Base-by-base conservation (phyloP, 371 early-diverging fungal genomes). In the Apophysomyces variabilis region DNA sequence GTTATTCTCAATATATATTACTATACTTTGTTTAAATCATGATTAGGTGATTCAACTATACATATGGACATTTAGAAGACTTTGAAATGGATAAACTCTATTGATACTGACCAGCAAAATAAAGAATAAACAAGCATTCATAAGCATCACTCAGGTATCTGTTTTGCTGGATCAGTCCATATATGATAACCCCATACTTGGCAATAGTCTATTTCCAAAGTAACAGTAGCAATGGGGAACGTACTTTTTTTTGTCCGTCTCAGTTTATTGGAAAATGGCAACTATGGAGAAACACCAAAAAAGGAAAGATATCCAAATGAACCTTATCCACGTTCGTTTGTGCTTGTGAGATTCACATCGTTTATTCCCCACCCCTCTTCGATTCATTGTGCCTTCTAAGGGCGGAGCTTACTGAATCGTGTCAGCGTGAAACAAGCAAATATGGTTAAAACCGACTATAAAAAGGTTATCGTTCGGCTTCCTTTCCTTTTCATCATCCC, bases 301-400 rank as follows among this genome's bases (percentile, higher is more conserved):
- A 47, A 47, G 47, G 47, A 9, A 47, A 47, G 18, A 18, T 18
- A 16, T 13, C 47, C 18, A 41, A 41, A 13, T 18, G n/a, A 47
- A 47, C 47, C 18, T 18, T 47, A 47, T 47, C n/a, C 47, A 7
- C 47, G 7, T 18, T 47, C 21, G 13, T 18, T 47, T 47, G 18
- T 47, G 18, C 47, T 47, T 47, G 47, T 47, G 47, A 47, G 47
- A 47, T 47, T 47, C 47, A 26, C 47, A 47, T 47, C 47, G n/a
- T 18, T 47, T 9, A 14, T 47, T 47, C 18, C 47, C 13, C 18
- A 47, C 16, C 13, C 41, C 41, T 41, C 41, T 41, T 41, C 41
- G 11, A 41, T 11, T 41, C 41, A 41, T 41, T 41, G 41, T 41
- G 13, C 13, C 5, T 13, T 41, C 13, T 13, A 41, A 41, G 41